Conservation (phyloP, 140 eudicot genomes). For the Bidens hawaiensis region DNA sequence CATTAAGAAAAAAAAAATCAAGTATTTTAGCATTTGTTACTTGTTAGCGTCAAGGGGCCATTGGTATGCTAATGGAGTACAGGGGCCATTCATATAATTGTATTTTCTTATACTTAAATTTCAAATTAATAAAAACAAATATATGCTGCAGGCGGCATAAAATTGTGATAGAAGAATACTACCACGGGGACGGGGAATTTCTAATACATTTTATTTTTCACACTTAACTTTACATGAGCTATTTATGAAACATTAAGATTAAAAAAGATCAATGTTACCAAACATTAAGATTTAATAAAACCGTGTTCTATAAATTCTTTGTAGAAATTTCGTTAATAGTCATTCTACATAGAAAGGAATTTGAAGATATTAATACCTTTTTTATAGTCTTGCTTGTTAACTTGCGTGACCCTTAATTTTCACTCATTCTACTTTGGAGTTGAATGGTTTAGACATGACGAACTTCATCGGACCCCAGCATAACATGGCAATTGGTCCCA, state of each 20-base stretch:
- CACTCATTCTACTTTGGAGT: not conserved
- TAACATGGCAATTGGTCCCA: not conserved
- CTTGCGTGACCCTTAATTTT: not conserved
- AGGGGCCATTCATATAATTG: too few relatives aligned
- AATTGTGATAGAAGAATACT: too few relatives aligned
- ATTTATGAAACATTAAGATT: not conserved
- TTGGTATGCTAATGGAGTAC: too few relatives aligned
- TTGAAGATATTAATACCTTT: not conserved
- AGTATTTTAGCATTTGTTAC: too few relatives aligned
- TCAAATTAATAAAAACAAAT: too few relatives aligned
- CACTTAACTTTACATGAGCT: not conserved
- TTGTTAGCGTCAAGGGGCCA: too few relatives aligned
- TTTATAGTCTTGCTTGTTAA: not conserved
- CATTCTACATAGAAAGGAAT: not conserved
- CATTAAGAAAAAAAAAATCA: too few relatives aligned
- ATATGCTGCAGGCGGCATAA: too few relatives aligned
- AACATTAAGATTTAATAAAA: too few relatives aligned
- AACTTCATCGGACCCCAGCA: not conserved
- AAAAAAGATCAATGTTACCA: not conserved
- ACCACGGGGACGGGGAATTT: too few relatives aligned
- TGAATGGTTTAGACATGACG: not conserved
- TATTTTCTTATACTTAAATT: too few relatives aligned
- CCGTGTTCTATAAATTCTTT: not conserved
- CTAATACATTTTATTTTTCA: too few relatives aligned
- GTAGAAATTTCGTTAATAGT: not conserved